A percentile compares a stretch with the other conserved stretches of the same genome.
Conservation (phyloP, 2,329 filamentous ascomycete genomes). For the Bipolaris bicolor region DNA sequence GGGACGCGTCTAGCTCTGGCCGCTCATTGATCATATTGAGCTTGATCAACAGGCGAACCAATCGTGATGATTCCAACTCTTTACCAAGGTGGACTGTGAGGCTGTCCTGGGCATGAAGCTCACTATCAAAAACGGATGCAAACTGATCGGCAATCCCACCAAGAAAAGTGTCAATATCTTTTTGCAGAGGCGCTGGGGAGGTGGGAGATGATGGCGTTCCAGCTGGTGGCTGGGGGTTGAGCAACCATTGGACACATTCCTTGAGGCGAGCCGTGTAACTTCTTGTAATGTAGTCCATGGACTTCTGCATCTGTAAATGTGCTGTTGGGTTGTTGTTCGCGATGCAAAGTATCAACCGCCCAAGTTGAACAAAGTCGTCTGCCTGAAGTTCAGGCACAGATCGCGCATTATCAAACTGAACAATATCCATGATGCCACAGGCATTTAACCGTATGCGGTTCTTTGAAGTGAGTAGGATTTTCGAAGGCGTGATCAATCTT, state of each 20-base stretch:
- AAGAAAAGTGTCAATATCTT: conserved; percentile 81
- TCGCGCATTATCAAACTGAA: conserved; percentile 76
- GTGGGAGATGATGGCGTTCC: conserved; percentile 42
- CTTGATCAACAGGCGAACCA: conserved; percentile 82
- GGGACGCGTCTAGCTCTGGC: conserved; percentile 78
- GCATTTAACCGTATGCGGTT: conserved; percentile 87
- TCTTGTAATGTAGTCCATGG: conserved; percentile 76
- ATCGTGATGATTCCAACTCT: conserved; percentile 87
- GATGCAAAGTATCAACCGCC: conserved; percentile 81
- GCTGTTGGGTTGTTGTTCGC: conserved; percentile 70
- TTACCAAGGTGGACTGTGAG: conserved; percentile 73
- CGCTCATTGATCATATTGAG: conserved; percentile 88
- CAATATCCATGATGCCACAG: conserved; percentile 87
- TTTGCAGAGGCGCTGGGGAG: conserved; percentile 53
- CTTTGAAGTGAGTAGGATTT: conserved; percentile 88
- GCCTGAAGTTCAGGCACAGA: conserved; percentile 79
- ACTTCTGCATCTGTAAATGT: conserved; percentile 68
- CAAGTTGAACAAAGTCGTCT: conserved; percentile 85
- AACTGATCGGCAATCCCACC: conserved; percentile 79
- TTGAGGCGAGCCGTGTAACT: conserved; percentile 79
- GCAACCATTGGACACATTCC: conserved; percentile 81
- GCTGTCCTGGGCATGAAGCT: conserved; percentile 79
- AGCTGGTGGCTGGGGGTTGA: conserved; percentile 60
- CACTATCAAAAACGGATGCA: conserved; percentile 75
- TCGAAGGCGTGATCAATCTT: conserved; percentile 82